Evolutionary conservation across 176 grass and related monocot genomes (phyloP).

Genomic region (Cenchrus purpureus): DNA sequence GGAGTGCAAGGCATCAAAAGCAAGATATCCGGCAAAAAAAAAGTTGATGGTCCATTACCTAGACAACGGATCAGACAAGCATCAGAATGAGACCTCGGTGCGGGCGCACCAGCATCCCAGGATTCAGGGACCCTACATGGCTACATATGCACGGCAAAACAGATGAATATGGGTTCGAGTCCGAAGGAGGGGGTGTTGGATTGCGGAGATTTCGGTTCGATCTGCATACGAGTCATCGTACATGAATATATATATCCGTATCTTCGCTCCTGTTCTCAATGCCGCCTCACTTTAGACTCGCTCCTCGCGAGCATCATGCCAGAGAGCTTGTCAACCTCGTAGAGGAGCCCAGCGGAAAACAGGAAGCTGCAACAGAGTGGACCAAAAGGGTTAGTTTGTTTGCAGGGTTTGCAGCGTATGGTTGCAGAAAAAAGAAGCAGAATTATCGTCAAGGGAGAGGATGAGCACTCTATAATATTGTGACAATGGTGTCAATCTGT

Average conservation of each 20-base stretch:
- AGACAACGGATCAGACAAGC: slow-evolving; percentile 16
- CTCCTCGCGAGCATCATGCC: slow-evolving; percentile 71
- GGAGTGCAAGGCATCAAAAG: neutral
- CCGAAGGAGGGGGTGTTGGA: too few relatives aligned
- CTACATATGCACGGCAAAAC: too few relatives aligned
- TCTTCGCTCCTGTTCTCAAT: slow-evolving; percentile 14
- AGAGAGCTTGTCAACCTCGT: slow-evolving; percentile 86
- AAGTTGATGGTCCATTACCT: neutral
- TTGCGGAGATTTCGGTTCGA: neutral
- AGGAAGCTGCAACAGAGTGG: slow-evolving; percentile 62
- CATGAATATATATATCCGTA: neutral
- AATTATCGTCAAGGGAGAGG: neutral
- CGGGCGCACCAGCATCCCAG: neutral
- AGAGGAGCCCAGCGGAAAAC: slow-evolving; percentile 82
- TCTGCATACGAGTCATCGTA: slow-evolving; percentile 34
- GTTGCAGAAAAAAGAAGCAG: neutral
- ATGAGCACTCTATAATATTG: neutral
- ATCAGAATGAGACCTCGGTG: slow-evolving; percentile 3
- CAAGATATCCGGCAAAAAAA: neutral
- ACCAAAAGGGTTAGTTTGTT: slow-evolving; percentile 19
- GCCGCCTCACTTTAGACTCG: slow-evolving; percentile 71
- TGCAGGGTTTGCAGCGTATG: neutral
- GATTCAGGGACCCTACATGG: neutral
- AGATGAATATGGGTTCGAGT: too few relatives aligned
- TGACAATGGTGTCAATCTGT: neutral